Evolutionary conservation across 176 grass and related monocot species (phyloP).

Genomic region (Secale cereale): DNA sequence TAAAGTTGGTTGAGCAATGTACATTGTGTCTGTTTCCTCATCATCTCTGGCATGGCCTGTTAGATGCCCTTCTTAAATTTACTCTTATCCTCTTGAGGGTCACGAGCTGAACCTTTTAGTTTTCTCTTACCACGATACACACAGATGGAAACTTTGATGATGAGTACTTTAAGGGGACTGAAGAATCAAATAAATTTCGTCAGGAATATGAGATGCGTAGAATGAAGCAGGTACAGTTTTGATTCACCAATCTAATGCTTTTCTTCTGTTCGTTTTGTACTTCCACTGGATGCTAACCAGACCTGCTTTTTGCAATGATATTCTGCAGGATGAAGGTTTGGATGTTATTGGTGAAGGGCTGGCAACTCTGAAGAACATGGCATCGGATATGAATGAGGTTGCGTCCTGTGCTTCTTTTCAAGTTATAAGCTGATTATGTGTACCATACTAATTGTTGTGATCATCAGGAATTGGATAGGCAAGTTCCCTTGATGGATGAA

Average conservation of each 20-base stretch:
- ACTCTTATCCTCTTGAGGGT: background rate
- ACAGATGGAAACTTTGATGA: slow-evolving; percentile 82
- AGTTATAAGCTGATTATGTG: background rate
- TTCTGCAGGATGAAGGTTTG: slow-evolving; percentile 87
- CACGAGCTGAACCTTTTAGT: background rate
- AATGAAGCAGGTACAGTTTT: slow-evolving; percentile 64
- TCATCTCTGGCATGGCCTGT: background rate
- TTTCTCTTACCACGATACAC: background rate
- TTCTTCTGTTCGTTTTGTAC: background rate
- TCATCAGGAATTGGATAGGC: slow-evolving; percentile 90
- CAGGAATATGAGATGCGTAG: slow-evolving; percentile 92
- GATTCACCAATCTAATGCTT: background rate
- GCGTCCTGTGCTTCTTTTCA: slow-evolving; percentile 2
- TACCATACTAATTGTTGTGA: slow-evolving; percentile 18
- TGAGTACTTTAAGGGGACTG: slow-evolving; percentile 87
- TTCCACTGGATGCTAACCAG: background rate
- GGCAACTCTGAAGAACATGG: slow-evolving; percentile 90
- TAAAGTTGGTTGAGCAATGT: slow-evolving; percentile 3
- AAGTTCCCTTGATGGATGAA: slow-evolving; percentile 98
- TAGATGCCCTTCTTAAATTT: background rate
- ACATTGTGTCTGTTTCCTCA: background rate
- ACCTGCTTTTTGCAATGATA: background rate
- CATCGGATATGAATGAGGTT: slow-evolving; percentile 97
- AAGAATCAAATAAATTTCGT: slow-evolving; percentile 76
- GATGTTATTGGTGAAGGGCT: slow-evolving; percentile 87